Evolutionary conservation across 306 rosid species (phyloP).

Genomic region (Gillenia trifoliata): DNA sequence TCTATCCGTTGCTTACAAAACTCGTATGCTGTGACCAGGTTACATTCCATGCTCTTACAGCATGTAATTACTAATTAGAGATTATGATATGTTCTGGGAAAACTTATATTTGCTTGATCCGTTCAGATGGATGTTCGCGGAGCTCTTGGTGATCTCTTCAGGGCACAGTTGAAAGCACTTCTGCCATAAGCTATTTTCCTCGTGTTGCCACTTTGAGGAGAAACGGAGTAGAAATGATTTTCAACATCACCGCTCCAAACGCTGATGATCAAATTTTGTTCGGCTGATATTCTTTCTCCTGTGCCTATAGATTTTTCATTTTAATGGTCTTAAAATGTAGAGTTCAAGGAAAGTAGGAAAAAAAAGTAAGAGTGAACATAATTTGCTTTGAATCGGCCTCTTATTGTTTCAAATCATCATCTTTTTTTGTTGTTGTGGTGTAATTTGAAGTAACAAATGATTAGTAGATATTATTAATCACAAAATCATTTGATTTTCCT

Average conservation of each 20-base stretch:
- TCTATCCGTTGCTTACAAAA: conserved; percentile 90
- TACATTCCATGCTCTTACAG: neutral
- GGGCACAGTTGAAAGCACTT: conserved; percentile 85
- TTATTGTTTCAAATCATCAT: neutral
- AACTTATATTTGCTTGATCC: conserved; percentile 18
- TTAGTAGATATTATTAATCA: neutral
- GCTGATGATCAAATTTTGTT: neutral
- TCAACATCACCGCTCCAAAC: neutral
- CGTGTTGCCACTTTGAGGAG: neutral
- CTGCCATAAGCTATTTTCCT: conserved; percentile 39
- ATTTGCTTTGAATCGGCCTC: neutral
- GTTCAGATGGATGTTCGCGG: conserved; percentile 95
- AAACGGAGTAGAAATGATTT: conserved; percentile 4
- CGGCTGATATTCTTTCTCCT: neutral
- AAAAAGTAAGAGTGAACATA: neutral
- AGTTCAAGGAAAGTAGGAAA: neutral
- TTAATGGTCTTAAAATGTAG: conserved; percentile 1
- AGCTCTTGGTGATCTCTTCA: conserved; percentile 89
- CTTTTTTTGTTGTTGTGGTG: conserved; percentile 9
- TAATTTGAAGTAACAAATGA: neutral
- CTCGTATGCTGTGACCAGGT: conserved; percentile 99
- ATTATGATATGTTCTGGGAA: neutral
- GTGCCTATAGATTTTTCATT: conserved; percentile 3
- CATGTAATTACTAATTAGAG: neutral
- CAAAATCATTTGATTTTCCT: neutral